A percentile compares a stretch with the other conserved stretches of the same genome.
phyloP scores from a whole-genome alignment of 495 filamentous ascomycete species.

The Chaetomium tenue region DNA sequence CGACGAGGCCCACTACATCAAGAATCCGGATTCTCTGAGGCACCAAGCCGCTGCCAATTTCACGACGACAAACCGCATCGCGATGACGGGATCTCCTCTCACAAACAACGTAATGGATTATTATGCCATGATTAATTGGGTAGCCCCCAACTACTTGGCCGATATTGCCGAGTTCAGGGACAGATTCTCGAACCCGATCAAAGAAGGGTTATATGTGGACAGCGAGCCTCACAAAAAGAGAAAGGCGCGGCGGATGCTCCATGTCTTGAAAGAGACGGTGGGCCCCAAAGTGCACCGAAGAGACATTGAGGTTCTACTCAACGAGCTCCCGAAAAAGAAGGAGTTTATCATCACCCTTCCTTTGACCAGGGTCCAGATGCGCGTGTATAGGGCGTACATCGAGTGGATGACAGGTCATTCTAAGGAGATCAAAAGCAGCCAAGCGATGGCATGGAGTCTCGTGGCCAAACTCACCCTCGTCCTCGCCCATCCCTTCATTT shows the following conservation, averaged over 20 bases:
- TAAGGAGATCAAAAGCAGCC: not conserved
- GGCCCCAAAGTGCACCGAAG: conserved; percentile 76
- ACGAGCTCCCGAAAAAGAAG: conserved; percentile 65
- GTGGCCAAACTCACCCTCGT: conserved; percentile 58
- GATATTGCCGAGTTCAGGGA: conserved; percentile 60
- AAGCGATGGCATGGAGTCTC: conserved; percentile 37
- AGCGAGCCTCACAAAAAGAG: conserved; percentile 55
- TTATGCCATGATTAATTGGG: conserved; percentile 84
- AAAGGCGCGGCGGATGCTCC: conserved; percentile 61
- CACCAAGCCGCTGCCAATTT: conserved; percentile 55
- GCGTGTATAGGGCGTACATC: conserved; percentile 63
- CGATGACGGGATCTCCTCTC: conserved; percentile 82
- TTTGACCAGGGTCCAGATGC: conserved; percentile 62
- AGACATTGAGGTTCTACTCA: conserved; percentile 63
- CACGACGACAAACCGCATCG: conserved; percentile 70
- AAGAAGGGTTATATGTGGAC: conserved; percentile 64
- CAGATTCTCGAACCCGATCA: conserved; percentile 70
- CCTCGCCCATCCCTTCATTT: conserved; percentile 72
- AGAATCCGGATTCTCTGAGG: conserved; percentile 57
- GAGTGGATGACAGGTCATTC: conserved; percentile 19
- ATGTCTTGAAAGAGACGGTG: conserved; percentile 68
- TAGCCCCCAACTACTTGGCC: conserved; percentile 75
- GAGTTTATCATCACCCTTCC: conserved; percentile 79
- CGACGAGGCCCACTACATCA: conserved; percentile 83
- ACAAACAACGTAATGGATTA: conserved; percentile 82